phyloP scores from a whole-genome alignment of 441 rosid genomes.

The Melastoma candidum region DNA sequence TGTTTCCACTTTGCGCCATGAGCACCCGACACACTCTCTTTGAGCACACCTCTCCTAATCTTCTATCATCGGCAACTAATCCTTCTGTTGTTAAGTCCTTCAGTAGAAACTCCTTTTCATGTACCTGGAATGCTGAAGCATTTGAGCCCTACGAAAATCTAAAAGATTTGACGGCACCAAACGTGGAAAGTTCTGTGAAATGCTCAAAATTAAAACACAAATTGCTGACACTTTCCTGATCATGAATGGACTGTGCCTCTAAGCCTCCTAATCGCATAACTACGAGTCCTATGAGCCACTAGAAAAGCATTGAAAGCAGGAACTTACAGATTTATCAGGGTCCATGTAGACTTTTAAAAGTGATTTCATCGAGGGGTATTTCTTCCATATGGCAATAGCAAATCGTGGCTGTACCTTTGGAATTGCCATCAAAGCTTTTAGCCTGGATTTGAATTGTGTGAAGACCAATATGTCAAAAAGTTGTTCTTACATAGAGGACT shows the following conservation, averaged over 20 bases:
- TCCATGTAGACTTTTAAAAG: slow-evolving; percentile 83
- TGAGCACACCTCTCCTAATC: slow-evolving; percentile 79
- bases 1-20: slow-evolving; percentile 64
- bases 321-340: slow-evolving; percentile 63
- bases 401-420: slow-evolving; percentile 96
- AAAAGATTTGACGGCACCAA: not conserved
- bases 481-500: not conserved
- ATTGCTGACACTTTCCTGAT: not conserved
- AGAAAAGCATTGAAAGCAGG: slow-evolving; percentile 12
- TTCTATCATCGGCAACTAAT: slow-evolving; percentile 51
- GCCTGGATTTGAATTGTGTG: slow-evolving; percentile 36
- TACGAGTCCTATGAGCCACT: not conserved
- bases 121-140: slow-evolving; percentile 33
- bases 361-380: slow-evolving; percentile 93
- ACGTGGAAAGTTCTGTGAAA: slow-evolving; percentile 6
- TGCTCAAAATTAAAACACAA: not conserved
- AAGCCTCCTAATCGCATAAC: not conserved
- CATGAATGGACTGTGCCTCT: too few relatives aligned
- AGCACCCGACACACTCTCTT: slow-evolving; percentile 80
- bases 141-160: not conserved
- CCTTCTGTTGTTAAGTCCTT: slow-evolving; percentile 71
- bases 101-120: slow-evolving; percentile 80
- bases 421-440: slow-evolving; percentile 80
- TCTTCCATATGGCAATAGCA: slow-evolving; percentile 78
- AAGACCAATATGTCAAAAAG: not conserved